Conservation (phyloP, 2,329 filamentous ascomycete genomes). For the Cadophora gregata region DNA sequence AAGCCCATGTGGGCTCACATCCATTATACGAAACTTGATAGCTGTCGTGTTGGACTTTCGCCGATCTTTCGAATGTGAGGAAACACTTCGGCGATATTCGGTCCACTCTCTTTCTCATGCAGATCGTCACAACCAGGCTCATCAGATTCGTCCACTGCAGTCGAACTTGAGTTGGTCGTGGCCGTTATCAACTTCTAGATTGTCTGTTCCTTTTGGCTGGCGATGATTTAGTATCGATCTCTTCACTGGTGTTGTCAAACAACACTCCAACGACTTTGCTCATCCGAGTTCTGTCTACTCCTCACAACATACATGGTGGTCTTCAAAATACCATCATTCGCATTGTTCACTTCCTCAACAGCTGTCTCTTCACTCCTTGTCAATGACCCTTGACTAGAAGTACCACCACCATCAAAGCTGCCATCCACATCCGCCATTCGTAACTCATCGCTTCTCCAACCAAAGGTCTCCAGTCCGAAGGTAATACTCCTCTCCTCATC, state of each 20-base stretch:
- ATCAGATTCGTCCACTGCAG: background rate
- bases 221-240: background rate
- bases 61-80: background rate
- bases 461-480: constrained; percentile 19
- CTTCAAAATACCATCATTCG: constrained; percentile 14
- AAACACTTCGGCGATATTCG: background rate
- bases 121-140: background rate
- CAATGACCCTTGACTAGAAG: background rate
- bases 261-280: constrained; percentile 20
- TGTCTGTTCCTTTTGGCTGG: too few species aligned
- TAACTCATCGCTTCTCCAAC: constrained; percentile 14
- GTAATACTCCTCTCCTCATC: constrained; percentile 15
- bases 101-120: background rate
- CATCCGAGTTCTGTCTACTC: background rate
- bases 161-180: background rate
- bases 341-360: background rate
- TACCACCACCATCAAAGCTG: background rate
- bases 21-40: background rate
- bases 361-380: constrained; percentile 15
- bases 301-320: constrained; percentile 18
- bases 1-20: background rate
- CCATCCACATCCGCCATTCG: constrained; percentile 5
- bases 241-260: constrained; percentile 7
- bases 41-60: background rate
- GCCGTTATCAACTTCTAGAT: background rate